Conservation (phyloP, 2,329 filamentous ascomycete genomes). For the Fusarium sp. region DNA sequence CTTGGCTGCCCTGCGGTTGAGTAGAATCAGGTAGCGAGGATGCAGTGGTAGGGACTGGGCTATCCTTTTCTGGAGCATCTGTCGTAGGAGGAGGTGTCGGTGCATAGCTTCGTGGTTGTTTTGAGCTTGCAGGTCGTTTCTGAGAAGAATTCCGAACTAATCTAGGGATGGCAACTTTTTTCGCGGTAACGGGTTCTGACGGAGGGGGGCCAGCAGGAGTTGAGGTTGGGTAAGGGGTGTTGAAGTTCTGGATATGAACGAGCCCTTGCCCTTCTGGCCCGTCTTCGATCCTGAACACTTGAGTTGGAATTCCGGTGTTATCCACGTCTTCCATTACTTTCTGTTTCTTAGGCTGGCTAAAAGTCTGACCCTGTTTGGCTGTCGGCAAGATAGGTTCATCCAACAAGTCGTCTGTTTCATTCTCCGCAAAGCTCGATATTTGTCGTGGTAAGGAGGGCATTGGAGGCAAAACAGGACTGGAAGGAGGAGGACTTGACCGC, state of each 20-base stretch:
- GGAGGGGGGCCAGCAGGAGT: constrained; percentile 26
- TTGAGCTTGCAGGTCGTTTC: constrained; percentile 32
- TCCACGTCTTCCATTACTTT: constrained; percentile 48
- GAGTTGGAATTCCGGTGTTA: constrained; percentile 50
- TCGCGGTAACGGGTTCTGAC: constrained; percentile 35
- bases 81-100: constrained; percentile 53
- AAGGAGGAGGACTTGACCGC: constrained; percentile 72
- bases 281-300: constrained; percentile 54
- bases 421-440: constrained; percentile 88
- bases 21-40: constrained; percentile 6
- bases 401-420: constrained; percentile 74
- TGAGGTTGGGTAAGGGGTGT: constrained; percentile 42
- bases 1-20: constrained; percentile 10
- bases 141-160: constrained; percentile 18
- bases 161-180: constrained; percentile 14
- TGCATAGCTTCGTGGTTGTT: constrained; percentile 39
- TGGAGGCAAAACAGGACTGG: constrained; percentile 79
- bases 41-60: constrained; percentile 35
- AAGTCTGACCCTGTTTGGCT: constrained; percentile 47
- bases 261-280: constrained; percentile 48
- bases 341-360: constrained; percentile 22
- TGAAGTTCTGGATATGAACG: constrained; percentile 49
- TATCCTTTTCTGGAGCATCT: constrained; percentile 48
- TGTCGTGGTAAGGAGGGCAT: constrained; percentile 69
- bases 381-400: constrained; percentile 65